Evolutionary conservation across 2,329 filamentous ascomycete species (phyloP).

Genomic region (Cadophora sp.): DNA sequence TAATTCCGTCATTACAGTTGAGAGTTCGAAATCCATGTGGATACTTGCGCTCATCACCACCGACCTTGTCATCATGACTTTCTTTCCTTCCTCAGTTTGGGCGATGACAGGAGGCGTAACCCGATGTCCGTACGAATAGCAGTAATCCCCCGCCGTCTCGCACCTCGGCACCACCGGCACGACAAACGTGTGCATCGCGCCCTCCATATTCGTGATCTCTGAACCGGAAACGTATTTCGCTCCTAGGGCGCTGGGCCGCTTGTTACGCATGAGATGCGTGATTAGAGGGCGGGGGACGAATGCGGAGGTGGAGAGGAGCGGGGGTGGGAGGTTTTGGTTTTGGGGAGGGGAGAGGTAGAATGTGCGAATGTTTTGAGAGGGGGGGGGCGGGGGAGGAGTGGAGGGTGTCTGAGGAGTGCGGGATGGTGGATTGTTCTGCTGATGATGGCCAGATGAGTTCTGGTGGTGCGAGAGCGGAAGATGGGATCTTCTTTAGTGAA

Average conservation of each 20-base stretch:
- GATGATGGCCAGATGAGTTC: constrained; percentile 2
- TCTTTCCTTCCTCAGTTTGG: not conserved
- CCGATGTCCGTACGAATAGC: constrained; percentile 31
- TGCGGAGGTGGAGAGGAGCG: constrained; percentile 33
- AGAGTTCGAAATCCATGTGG: constrained; percentile 40
- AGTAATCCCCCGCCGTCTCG: constrained; percentile 39
- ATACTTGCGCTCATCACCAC: constrained; percentile 39
- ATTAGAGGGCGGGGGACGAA: constrained; percentile 33
- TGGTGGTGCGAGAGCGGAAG: not conserved
- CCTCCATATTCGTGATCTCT: constrained; percentile 41
- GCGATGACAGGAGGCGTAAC: constrained; percentile 15
- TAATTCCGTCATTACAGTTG: constrained; percentile 36
- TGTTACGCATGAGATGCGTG: constrained; percentile 35
- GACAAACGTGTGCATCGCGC: constrained; percentile 39
- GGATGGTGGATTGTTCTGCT: not conserved
- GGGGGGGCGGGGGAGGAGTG: constrained; percentile 24
- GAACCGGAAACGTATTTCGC: constrained; percentile 30
- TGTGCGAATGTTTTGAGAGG: constrained; percentile 16
- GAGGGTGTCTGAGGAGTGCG: constrained; percentile 22
- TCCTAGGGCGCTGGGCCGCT: constrained; percentile 34
- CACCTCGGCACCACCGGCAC: constrained; percentile 34
- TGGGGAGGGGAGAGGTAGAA: constrained; percentile 33
- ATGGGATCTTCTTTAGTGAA: not conserved
- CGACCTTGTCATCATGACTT: constrained; percentile 24
- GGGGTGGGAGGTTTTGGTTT: constrained; percentile 28